These are phyloP conservation scores for Nematocida sp. DNA, from an alignment of 371 early-diverging fungal species.

Conservation along the genomic window DNA sequence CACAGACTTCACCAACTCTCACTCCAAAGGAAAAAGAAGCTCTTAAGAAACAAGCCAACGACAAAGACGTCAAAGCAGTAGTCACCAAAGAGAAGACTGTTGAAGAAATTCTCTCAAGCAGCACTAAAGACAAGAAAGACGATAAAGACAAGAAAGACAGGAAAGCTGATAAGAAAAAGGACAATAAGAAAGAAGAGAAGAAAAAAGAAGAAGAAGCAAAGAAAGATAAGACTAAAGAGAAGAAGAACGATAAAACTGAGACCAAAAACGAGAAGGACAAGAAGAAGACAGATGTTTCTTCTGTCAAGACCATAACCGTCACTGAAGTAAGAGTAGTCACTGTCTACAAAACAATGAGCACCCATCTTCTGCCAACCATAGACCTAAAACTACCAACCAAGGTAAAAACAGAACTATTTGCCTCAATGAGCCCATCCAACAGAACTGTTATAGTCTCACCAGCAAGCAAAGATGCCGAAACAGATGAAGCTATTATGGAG, in stretches of 20 bases:
- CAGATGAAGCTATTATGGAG: background rate
- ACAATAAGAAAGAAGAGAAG: constrained; percentile 37
- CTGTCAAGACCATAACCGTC: background rate
- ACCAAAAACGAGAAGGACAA: background rate
- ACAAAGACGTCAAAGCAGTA: background rate
- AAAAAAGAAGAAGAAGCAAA: background rate
- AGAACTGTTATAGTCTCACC: too few species aligned
- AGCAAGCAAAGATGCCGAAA: too few species aligned
- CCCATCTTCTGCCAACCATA: too few species aligned
- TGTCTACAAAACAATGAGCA: background rate
- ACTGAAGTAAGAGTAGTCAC: background rate
- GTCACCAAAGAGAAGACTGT: constrained; percentile 4
- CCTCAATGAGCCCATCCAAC: too few species aligned
- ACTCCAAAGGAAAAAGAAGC: background rate
- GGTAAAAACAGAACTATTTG: too few species aligned
- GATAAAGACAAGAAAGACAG: constrained; percentile 34
- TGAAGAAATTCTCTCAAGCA: constrained; percentile 7
- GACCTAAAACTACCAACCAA: too few species aligned
- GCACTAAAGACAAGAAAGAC: background rate
- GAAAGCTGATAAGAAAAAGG: constrained; percentile 1
- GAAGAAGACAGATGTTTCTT: background rate
- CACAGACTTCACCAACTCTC: too few species aligned
- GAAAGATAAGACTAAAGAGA: constrained; percentile 7
- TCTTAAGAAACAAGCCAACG: background rate
- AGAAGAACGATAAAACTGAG: background rate